Conservation (phyloP, 805 yeast genomes). For the Komagataella pseudopastoris region DNA sequence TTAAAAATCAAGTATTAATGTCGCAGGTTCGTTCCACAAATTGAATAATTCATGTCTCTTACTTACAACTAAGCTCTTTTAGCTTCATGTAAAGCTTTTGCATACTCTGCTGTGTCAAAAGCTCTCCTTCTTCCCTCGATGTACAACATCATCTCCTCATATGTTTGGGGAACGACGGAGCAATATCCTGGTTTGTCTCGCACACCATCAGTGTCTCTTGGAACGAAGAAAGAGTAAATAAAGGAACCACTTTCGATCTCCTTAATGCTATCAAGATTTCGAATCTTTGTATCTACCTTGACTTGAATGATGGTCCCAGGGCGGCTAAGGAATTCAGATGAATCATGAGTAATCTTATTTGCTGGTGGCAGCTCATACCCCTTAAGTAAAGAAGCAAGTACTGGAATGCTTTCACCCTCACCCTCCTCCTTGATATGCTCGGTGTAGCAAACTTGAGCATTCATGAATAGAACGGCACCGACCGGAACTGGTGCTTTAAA, state of each 20-base stretch:
- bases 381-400: conserved; percentile 15
- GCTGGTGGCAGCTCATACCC: conserved; percentile 45
- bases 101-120: conserved; percentile 62
- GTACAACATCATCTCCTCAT: conserved; percentile 85
- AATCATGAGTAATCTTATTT: conserved; percentile 35
- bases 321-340: conserved; percentile 46
- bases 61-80: conserved; percentile 9
- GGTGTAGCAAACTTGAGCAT: conserved; percentile 76
- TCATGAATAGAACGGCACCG: conserved; percentile 76
- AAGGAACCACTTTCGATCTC: conserved; percentile 74
- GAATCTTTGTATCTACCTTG: conserved; percentile 72
- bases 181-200: conserved; percentile 42
- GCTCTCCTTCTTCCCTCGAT: conserved; percentile 88
- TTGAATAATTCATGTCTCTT: neutral
- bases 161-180: conserved; percentile 76
- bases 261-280: conserved; percentile 46
- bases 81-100: conserved; percentile 19
- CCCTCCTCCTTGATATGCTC: conserved; percentile 46
- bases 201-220: conserved; percentile 32
- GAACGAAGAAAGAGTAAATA: conserved; percentile 80
- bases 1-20: neutral
- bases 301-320: conserved; percentile 90
- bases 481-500: conserved; percentile 94
- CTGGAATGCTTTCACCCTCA: conserved; percentile 14
- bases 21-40: neutral